Evolutionary conservation across 2,329 filamentous ascomycete genomes (phyloP).

Genomic region (Epicoccum sorghinum): DNA sequence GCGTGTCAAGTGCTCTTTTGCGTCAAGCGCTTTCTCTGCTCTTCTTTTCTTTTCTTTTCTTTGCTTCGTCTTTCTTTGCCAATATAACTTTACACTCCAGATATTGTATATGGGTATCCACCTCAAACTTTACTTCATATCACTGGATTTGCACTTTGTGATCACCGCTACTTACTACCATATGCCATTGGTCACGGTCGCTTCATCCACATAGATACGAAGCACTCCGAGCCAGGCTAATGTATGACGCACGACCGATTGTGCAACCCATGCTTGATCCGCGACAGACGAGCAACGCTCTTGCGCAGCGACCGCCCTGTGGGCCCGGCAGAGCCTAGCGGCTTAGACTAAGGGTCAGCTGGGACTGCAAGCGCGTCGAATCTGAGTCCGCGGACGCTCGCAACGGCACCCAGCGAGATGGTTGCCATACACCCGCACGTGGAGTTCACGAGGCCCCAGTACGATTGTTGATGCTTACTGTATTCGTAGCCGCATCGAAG

Average conservation of each 20-base stretch:
- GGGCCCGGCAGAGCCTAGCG: constrained; percentile 11
- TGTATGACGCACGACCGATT: constrained; percentile 10
- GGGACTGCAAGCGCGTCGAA: constrained; percentile 13
- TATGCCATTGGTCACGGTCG: not conserved
- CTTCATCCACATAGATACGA: not conserved
- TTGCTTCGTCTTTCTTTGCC: not conserved
- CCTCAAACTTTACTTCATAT: constrained; percentile 4
- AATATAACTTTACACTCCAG: not conserved
- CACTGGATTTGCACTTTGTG: not conserved
- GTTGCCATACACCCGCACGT: constrained; percentile 6
- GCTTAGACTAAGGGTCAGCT: constrained; percentile 7
- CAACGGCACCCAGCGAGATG: constrained; percentile 2
- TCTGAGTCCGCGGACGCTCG: constrained; percentile 5
- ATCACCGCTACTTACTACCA: not conserved
- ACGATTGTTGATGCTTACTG: constrained; percentile 7
- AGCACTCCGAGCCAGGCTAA: not conserved
- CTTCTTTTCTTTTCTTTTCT: constrained; percentile 1
- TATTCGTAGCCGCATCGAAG: not conserved
- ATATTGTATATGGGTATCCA: constrained; percentile 1
- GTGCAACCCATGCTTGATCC: not conserved
- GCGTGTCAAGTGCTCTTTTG: not conserved
- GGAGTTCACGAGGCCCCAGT: constrained; percentile 5
- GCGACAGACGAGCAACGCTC: constrained; percentile 14
- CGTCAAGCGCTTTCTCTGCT: not conserved
- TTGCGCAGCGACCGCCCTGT: constrained; percentile 7